These are phyloP conservation scores for Acanthamoeba royreba DNA, from an alignment of 208 protist species.

Conservation along the genomic window DNA sequence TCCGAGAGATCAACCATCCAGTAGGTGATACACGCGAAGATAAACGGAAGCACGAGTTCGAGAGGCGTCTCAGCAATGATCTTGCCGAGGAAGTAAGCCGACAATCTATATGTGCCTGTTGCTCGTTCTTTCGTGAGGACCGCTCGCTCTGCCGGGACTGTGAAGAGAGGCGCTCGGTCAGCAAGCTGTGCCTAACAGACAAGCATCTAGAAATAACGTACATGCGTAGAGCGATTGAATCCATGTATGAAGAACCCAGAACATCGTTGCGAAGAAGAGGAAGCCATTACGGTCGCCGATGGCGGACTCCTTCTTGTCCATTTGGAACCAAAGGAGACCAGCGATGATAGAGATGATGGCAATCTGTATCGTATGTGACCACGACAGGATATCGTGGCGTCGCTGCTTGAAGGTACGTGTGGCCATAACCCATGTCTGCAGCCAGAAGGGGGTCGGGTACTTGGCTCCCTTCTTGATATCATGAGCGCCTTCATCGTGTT, in stretches of 20 bases:
- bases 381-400: slow-evolving; percentile 30
- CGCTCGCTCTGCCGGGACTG: slow-evolving; percentile 33
- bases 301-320: slow-evolving; percentile 45
- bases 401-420: slow-evolving; percentile 40
- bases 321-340: slow-evolving; percentile 63
- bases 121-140: slow-evolving; percentile 58
- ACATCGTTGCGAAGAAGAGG: slow-evolving; percentile 63
- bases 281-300: slow-evolving; percentile 56
- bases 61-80: slow-evolving; percentile 51
- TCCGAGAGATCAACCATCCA: slow-evolving; percentile 53
- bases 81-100: slow-evolving; percentile 69
- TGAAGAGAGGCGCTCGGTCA: not conserved
- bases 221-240: slow-evolving; percentile 21
- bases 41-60: slow-evolving; percentile 54
- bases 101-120: slow-evolving; percentile 38
- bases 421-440: slow-evolving; percentile 36
- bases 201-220: not conserved
- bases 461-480: slow-evolving; percentile 48
- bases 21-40: slow-evolving; percentile 62
- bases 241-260: slow-evolving; percentile 55
- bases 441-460: slow-evolving; percentile 13
- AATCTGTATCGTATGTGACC: slow-evolving; percentile 50
- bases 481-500: not conserved
- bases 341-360: slow-evolving; percentile 43
- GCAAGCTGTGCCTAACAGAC: not conserved